A percentile compares a stretch with the other conserved stretches of the same genome.
phyloP scores from a whole-genome alignment of 2,329 filamentous ascomycete genomes.

The Aspergillus tubingensis region DNA sequence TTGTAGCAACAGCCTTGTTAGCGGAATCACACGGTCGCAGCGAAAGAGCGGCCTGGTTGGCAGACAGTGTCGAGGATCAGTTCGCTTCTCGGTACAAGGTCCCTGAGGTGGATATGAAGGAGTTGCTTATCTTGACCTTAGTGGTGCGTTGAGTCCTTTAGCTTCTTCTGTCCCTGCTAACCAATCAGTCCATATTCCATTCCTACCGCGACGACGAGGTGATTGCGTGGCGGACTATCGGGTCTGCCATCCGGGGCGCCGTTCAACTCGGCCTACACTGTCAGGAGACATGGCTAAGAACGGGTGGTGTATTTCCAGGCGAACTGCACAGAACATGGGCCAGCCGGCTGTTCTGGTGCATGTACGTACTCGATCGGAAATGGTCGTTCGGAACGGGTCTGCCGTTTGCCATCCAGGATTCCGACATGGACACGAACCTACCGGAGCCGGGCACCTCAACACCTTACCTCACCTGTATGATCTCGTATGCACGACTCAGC shows the following conservation, averaged over 20 bases:
- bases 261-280: constrained; percentile 55
- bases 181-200: constrained; percentile 36
- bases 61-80: constrained; percentile 38
- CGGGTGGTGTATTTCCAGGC: constrained; percentile 39
- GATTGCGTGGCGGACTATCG: constrained; percentile 52
- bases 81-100: constrained; percentile 37
- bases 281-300: constrained; percentile 43
- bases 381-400: constrained; percentile 57
- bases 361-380: constrained; percentile 55
- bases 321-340: constrained; percentile 40
- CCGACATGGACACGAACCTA: constrained; percentile 53
- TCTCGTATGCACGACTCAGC: constrained; percentile 50
- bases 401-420: constrained; percentile 52
- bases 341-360: constrained; percentile 52
- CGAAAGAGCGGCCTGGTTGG: constrained; percentile 48
- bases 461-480: constrained; percentile 52
- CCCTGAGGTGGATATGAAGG: constrained; percentile 43
- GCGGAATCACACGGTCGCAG: constrained; percentile 77
- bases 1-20: constrained; percentile 73
- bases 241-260: constrained; percentile 49
- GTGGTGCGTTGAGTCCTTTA: constrained; percentile 21
- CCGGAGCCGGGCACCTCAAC: constrained; percentile 45
- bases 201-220: constrained; percentile 53
- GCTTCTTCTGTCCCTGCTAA: not conserved
- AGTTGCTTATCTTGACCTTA: constrained; percentile 36